Conservation (phyloP, 495 filamentous ascomycete genomes). For the Bombardia bombarda region DNA sequence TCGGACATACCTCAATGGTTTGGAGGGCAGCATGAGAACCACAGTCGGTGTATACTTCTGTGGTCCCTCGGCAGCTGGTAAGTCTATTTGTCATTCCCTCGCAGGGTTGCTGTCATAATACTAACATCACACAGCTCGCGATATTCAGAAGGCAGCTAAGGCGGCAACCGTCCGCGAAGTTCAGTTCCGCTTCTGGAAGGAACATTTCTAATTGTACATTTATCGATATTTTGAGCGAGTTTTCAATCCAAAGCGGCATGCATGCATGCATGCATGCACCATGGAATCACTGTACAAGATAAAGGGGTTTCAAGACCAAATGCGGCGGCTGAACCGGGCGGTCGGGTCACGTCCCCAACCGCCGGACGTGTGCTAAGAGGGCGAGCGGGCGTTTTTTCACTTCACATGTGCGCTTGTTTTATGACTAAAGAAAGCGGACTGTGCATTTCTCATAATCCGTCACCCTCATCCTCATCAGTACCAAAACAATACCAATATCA, state of each 20-base stretch:
- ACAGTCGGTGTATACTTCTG: slow-evolving; percentile 98
- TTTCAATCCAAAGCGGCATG: neutral
- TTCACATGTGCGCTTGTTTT: no score
- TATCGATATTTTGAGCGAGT: neutral
- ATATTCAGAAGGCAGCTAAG: slow-evolving; percentile 77
- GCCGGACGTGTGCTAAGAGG: no score
- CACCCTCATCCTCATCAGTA: no score
- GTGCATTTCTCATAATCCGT: no score
- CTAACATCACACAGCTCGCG: slow-evolving; percentile 52
- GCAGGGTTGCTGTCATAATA: neutral
- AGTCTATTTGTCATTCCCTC: slow-evolving; percentile 10
- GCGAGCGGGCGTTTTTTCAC: no score
- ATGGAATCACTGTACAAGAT: neutral
- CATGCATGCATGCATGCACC: neutral
- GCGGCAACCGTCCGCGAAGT: slow-evolving; percentile 65
- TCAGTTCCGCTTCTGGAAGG: slow-evolving; percentile 98
- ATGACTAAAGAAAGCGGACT: neutral
- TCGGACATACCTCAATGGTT: slow-evolving; percentile 72
- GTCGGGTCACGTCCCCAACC: no score
- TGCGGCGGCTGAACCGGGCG: neutral
- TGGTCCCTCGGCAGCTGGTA: slow-evolving; percentile 50
- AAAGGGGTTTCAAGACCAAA: neutral
- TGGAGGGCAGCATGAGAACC: slow-evolving; percentile 64
- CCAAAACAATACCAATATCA: no score
- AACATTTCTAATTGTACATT: slow-evolving; percentile 55